Evolutionary conservation across 768 basidiomycete genomes (phyloP).

Genomic region (Paxillus involutus): DNA sequence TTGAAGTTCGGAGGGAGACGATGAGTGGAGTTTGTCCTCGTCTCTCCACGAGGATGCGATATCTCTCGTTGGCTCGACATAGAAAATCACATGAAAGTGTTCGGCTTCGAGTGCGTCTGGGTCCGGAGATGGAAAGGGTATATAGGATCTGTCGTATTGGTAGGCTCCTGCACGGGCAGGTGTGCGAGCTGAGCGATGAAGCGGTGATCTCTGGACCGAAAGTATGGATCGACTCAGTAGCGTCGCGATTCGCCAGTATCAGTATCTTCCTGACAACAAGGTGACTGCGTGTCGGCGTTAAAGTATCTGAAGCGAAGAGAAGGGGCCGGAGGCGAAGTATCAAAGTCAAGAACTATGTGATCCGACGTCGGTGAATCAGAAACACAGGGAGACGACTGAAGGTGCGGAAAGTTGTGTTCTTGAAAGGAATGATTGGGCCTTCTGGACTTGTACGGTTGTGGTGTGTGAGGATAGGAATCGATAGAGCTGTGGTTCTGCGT

Average conservation of each 20-base stretch:
- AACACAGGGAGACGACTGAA: slow-evolving; percentile 22
- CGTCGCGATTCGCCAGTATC: not conserved
- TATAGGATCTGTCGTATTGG: not conserved
- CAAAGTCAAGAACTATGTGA: slow-evolving; percentile 18
- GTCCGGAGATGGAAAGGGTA: not conserved
- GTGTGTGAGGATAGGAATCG: not conserved
- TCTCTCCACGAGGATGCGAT: not conserved
- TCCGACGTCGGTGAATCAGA: slow-evolving; percentile 15
- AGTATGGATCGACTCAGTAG: not conserved
- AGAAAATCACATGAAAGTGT: too few species aligned
- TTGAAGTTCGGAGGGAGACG: not conserved
- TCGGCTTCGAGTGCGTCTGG: not conserved
- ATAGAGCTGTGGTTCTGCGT: not conserved
- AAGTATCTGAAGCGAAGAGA: not conserved
- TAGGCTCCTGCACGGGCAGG: not conserved
- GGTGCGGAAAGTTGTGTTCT: slow-evolving; percentile 6
- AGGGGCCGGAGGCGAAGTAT: slow-evolving; percentile 18
- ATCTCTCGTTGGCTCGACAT: not conserved
- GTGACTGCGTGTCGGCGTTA: not conserved
- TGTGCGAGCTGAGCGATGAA: not conserved
- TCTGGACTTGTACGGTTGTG: too few species aligned
- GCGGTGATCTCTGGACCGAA: not conserved
- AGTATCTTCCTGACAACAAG: not conserved
- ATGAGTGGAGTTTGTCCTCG: not conserved
- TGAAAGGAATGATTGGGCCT: not conserved